These are phyloP conservation scores for Tubosaeta sp. DNA, from an alignment of 768 basidiomycete genomes.

Conservation along the genomic window DNA sequence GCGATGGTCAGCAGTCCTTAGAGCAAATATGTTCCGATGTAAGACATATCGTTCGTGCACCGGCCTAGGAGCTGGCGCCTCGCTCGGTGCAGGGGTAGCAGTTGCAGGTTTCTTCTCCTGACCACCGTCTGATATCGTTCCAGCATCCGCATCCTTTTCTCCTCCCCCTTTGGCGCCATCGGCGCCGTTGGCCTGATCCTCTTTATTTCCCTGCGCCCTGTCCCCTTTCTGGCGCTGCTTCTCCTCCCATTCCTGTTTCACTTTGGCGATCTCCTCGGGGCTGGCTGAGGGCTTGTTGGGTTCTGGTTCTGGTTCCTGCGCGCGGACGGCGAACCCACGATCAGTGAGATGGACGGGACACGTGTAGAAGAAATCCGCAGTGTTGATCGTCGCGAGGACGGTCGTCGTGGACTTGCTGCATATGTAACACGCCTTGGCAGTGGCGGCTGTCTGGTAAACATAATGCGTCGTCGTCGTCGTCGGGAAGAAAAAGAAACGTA, in stretches of 20 bases:
- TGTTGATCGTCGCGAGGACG: slow-evolving; percentile 81
- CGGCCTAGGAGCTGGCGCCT: slow-evolving; percentile 35
- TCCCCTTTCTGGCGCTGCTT: slow-evolving; percentile 60
- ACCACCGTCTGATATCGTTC: slow-evolving; percentile 25
- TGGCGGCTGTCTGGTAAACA: slow-evolving; percentile 61
- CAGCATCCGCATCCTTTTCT: slow-evolving; percentile 31
- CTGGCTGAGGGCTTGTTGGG: slow-evolving; percentile 37
- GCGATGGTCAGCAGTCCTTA: slow-evolving; percentile 74
- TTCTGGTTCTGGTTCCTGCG: slow-evolving; percentile 40
- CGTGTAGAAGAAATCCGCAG: slow-evolving; percentile 81
- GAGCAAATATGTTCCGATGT: slow-evolving; percentile 79
- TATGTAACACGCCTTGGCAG: slow-evolving; percentile 71
- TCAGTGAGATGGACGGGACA: slow-evolving; percentile 82
- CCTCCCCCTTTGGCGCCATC: slow-evolving; percentile 24
- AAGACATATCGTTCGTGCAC: slow-evolving; percentile 72
- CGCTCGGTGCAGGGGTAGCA: slow-evolving; percentile 13
- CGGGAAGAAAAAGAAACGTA: slow-evolving; percentile 36
- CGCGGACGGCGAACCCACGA: slow-evolving; percentile 62
- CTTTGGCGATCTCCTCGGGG: slow-evolving; percentile 71
- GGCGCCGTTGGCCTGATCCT: slow-evolving; percentile 19
- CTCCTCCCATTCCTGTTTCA: slow-evolving; percentile 78
- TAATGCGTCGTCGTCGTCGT: neutral
- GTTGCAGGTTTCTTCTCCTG: slow-evolving; percentile 21
- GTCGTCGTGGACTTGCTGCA: slow-evolving; percentile 78
- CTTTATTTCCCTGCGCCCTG: slow-evolving; percentile 37